Conservation (phyloP, 2,329 filamentous ascomycete genomes). For the Fusarium musae region DNA sequence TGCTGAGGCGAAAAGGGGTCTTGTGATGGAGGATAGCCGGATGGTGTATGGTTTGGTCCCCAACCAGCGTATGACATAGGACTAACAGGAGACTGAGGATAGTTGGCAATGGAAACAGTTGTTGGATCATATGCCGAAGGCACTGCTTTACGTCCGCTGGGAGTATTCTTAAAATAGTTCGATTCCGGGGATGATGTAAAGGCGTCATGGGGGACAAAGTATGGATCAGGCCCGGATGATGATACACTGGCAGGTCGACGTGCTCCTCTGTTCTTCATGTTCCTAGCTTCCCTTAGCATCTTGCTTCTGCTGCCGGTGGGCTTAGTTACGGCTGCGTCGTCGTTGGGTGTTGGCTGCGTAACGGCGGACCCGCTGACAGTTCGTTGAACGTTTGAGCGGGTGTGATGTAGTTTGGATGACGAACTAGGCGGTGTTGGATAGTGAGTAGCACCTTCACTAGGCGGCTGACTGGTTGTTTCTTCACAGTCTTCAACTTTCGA, state of each 20-base stretch:
- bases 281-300: slow-evolving; percentile 12
- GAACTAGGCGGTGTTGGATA: slow-evolving; percentile 27
- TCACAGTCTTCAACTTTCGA: slow-evolving; percentile 13
- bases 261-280: slow-evolving; percentile 19
- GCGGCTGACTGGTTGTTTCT: slow-evolving; percentile 12
- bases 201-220: slow-evolving; percentile 11
- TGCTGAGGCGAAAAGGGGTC: slow-evolving; percentile 19
- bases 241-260: slow-evolving; percentile 23
- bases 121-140: slow-evolving; percentile 10
- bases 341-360: slow-evolving; percentile 32
- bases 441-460: slow-evolving; percentile 9
- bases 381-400: slow-evolving; percentile 13
- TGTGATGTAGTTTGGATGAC: slow-evolving; percentile 22
- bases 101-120: slow-evolving; percentile 7
- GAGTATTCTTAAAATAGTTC: slow-evolving; percentile 25
- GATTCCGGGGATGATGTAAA: slow-evolving; percentile 27
- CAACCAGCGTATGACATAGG: slow-evolving; percentile 14
- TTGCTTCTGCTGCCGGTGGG: slow-evolving; percentile 11
- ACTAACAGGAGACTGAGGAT: slow-evolving; percentile 21
- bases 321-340: slow-evolving; percentile 8
- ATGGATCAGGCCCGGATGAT: slow-evolving; percentile 23
- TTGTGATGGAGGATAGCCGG: slow-evolving; percentile 28
- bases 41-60: slow-evolving; percentile 19
- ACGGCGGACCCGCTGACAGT: slow-evolving; percentile 28
- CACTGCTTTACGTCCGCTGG: slow-evolving; percentile 5